Evolutionary conservation across 495 filamentous ascomycete genomes (phyloP), one percentile per base, ranked within the genome.

Genomic region (Neurospora sp.): DNA sequence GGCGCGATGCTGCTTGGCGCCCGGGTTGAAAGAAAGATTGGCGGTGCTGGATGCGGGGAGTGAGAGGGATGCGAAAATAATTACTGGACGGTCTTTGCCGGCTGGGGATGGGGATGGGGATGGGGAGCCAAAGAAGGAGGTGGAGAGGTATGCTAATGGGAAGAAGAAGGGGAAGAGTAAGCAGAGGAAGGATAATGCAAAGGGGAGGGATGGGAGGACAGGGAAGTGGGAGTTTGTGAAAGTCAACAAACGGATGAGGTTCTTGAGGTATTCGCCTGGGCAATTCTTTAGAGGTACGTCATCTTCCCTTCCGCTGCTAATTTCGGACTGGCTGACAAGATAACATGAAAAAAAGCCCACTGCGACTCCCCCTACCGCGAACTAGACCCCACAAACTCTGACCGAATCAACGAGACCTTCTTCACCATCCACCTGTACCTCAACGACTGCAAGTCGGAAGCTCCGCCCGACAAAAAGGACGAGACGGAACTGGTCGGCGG

Each of bases 381-480:
- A 11, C 54, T 35, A 1, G 54, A 66, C 54, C 54, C 54, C 3
- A 7, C 4, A 27, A 85, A 87, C 1, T 76, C 71, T 0, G 75
- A 75, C 0, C 79, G 78, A 59, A 87, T 66, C 0, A 71, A 79
- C 11, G 70, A 93, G 78, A 92, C 93, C 4, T 86, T 89, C 71
- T 91, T 90, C 76, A 97, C 94, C 0, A 81, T 97, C 37, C 94
- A 98, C 73, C 80, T 97, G 18, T 98, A 97, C 80, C 85, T 98
- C 70, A 94, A 92, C 78, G 83, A 86, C 72, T 84, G 81, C 69
- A 78, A 81, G 74, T 79, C 81, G 18, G 83, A 80, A 72, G 80
- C 69, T 18, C 54, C 54, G 0, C 71, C 62, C 5, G 73, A 74
- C n/a, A 46, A 39, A 7, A 77, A 69, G 37, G 76, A 77, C 11